Base-by-base conservation (phyloP, 176 grass and related monocot genomes). In the Melocanna baccifera region DNA sequence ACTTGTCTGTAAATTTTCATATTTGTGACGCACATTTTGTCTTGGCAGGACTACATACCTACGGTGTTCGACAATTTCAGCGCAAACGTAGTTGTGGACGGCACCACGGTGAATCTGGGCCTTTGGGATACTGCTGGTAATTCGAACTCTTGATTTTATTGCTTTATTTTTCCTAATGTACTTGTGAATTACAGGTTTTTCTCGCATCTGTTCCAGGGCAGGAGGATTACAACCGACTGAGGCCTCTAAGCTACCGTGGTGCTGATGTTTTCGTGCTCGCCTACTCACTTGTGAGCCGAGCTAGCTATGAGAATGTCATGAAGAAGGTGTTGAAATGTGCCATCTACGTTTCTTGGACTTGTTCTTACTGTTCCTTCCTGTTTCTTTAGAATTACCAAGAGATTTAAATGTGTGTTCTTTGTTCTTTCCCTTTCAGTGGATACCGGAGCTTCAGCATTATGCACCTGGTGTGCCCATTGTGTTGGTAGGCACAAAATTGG, bases 21-120 rank as follows among this genome's bases (percentile, higher is more conserved):
- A 36, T 36, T 36, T 36, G 34, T 36, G 34, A 36, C 34, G 34
- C 34, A 0, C 0, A 36, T 36, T 36, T 69, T 52, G 34, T 14
- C 50, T 55, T 56, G 72, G 43, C 73, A 99, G 96, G 96, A 99
- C 70, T 99, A 99, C 86, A 96, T 99, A 66, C 96, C 96, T 8
- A 99, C 96, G 6, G 96, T 99, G 88, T 99, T 99, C 78, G 96
- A 99, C 87, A 99, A 99, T 90, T 99, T 99, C 86, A 99, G 96
- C 73, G 93, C 96, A 46, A 99, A 99, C 78, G 93, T 99, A 9
- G 88, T 99, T 16, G 91, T 82, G 9, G 93, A 99, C 80, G 45
- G 86, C 77, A 94, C 91, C 30, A 99, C 96, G 1, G 96, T 99
- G 50, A 99, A 99, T 80, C 87, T 99, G 69, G 96, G 96, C 69